Evolutionary conservation across 345 rosid genomes (phyloP), one percentile per base, ranked within the genome.

Genomic region (Firmiana major): DNA sequence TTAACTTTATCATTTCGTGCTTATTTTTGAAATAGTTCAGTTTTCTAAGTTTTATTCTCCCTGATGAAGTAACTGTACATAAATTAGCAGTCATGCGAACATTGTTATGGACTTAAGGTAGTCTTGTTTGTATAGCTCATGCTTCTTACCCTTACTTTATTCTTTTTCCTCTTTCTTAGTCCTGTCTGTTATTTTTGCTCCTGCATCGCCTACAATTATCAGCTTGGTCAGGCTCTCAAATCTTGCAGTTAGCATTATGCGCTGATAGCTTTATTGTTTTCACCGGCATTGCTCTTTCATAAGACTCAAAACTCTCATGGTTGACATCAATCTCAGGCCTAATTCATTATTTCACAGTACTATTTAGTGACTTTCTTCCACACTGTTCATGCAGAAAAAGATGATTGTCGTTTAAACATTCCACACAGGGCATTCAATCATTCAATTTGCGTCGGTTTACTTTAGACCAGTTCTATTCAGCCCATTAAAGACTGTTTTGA

Each of bases 21-120:
- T n/a, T n/a, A n/a, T n/a, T n/a, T n/a, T n/a, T n/a, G n/a, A 66
- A 74, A 59, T 62, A 58, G 63, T 65, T 54, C 46, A 53, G 59
- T 63, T 57, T 64, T 74, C 43, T 26, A 54, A 21, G 63, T 21
- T 40, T n/a, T 22, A n/a, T 58, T 24, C 19, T 19, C 8, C 67
- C 53, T 22, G 36, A 2, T 74, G 45, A 63, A 75, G 24, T 82
- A 5, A 51, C 17, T 51, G 81, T 78, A 75, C 16, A 82, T 75
- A 82, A 54, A 55, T 75, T 78, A 75, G 78, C 43, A 17, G 46
- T 64, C n/a, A 42, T 46, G 68, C n/a, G 5, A 3, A 46, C 63
- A 22, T 12, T 55, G 70, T 65, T 73, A 64, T 59, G 8, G 42
- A 10, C 36, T 24, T 57, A 57, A 49, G 54, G 58, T 7, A 67